phyloP scores from a whole-genome alignment of 495 filamentous ascomycete genomes.

The Hypoxylon trugodes region DNA sequence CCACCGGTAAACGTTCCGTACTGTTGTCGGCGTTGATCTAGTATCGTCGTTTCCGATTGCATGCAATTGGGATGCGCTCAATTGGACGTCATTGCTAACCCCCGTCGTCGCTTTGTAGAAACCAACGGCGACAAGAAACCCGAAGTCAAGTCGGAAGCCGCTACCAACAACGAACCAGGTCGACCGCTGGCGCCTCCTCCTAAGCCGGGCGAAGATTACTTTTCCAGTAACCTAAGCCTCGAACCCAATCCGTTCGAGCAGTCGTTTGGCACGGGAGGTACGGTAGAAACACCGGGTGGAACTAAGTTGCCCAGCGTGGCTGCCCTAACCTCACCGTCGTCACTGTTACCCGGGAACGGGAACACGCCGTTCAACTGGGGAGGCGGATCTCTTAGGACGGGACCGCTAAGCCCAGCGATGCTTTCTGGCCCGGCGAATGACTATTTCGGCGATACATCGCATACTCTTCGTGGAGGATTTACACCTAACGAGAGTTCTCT shows the following conservation, averaged over 20 bases:
- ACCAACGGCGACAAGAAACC: slow-evolving; percentile 48
- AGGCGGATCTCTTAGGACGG: slow-evolving; percentile 83
- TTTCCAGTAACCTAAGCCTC: slow-evolving; percentile 70
- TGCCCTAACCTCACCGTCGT: slow-evolving; percentile 88
- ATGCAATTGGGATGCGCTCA: slow-evolving; percentile 30
- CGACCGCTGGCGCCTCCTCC: slow-evolving; percentile 79
- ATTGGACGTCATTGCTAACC: slow-evolving; percentile 40
- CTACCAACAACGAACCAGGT: slow-evolving; percentile 49
- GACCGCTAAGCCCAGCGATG: slow-evolving; percentile 97
- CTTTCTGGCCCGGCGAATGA: slow-evolving; percentile 82
- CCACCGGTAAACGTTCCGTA: slow-evolving; percentile 16
- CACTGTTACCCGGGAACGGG: slow-evolving; percentile 73
- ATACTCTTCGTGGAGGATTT: slow-evolving; percentile 78
- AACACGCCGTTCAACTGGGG: slow-evolving; percentile 79
- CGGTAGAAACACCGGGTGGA: slow-evolving; percentile 85
- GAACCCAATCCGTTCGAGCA: slow-evolving; percentile 98
- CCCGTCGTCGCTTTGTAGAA: slow-evolving; percentile 31
- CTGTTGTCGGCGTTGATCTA: slow-evolving; percentile 16
- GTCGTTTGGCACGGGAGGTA: slow-evolving; percentile 76
- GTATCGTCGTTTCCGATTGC: slow-evolving; percentile 15
- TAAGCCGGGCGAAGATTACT: slow-evolving; percentile 81
- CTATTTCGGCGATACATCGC: slow-evolving; percentile 79
- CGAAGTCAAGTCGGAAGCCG: slow-evolving; percentile 50
- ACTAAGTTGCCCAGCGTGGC: slow-evolving; percentile 91
- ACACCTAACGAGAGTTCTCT: slow-evolving; percentile 98